These are phyloP conservation scores for Cryptococcus neoformans DNA, from an alignment of 1,284 basidiomycete genomes.

Conservation along the genomic window DNA sequence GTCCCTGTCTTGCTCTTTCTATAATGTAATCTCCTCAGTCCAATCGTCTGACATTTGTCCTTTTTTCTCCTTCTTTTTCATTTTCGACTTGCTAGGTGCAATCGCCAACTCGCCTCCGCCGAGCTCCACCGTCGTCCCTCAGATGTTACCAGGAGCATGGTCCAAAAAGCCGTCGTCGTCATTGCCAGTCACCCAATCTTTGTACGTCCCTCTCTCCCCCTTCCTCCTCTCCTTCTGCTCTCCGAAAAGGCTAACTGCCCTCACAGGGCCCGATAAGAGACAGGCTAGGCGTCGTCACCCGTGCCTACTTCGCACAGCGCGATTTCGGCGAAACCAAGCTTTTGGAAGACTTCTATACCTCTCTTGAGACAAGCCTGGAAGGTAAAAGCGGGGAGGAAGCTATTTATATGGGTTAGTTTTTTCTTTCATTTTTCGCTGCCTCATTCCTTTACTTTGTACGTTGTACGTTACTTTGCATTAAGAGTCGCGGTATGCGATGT, in stretches of 20 bases:
- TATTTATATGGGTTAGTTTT: conserved; percentile 43
- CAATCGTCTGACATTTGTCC: conserved; percentile 54
- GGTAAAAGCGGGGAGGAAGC: conserved; percentile 43
- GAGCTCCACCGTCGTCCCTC: conserved; percentile 74
- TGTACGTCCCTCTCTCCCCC: conserved; percentile 42
- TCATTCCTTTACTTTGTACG: no score
- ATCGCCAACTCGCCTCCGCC: conserved; percentile 86
- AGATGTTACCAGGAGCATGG: conserved; percentile 91
- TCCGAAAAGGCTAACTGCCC: background rate
- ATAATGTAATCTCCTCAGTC: no score
- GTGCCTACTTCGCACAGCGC: conserved; percentile 81
- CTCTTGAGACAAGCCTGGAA: conserved; percentile 57
- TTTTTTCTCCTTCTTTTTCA: background rate
- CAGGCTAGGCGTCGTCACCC: conserved; percentile 89
- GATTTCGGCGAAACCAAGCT: conserved; percentile 82
- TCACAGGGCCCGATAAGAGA: conserved; percentile 38
- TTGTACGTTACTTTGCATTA: no score
- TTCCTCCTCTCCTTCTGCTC: conserved; percentile 6
- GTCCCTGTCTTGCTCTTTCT: no score
- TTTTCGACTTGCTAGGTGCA: conserved; percentile 61
- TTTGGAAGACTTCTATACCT: conserved; percentile 73
- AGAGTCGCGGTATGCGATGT: no score
- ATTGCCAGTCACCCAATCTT: conserved; percentile 86
- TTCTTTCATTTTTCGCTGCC: no score
- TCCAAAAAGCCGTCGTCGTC: conserved; percentile 97